These are phyloP conservation scores for Aspergillus texensis DNA, from an alignment of 2,329 filamentous ascomycete genomes.

Conservation along the genomic window DNA sequence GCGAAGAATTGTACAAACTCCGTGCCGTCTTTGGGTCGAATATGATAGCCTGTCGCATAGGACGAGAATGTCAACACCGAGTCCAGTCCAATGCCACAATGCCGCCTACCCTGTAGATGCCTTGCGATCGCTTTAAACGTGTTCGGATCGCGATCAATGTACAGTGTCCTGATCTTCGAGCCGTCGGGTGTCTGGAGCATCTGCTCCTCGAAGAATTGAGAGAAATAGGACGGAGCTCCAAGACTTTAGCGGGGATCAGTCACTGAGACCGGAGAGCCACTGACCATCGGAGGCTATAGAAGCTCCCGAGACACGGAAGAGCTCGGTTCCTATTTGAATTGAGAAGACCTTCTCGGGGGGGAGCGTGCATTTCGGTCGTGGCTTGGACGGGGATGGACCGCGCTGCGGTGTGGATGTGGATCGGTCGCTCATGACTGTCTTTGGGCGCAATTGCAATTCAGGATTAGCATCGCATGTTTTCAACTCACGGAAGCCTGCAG, in stretches of 20 bases:
- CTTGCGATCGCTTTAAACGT: slow-evolving; percentile 89
- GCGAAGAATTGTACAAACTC: slow-evolving; percentile 93
- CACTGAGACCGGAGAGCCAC: slow-evolving; percentile 29
- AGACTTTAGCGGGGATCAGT: slow-evolving; percentile 47
- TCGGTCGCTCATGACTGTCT: slow-evolving; percentile 1
- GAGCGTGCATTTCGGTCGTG: slow-evolving; percentile 33
- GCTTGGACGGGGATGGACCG: background rate
- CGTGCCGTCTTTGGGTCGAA: slow-evolving; percentile 75
- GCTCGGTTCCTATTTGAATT: slow-evolving; percentile 69
- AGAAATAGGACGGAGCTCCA: slow-evolving; percentile 93
- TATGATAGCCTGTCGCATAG: slow-evolving; percentile 69
- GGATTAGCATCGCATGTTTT: background rate
- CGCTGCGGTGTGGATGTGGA: background rate
- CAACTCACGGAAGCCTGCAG: too few relatives aligned
- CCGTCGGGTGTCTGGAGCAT: slow-evolving; percentile 65
- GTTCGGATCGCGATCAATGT: slow-evolving; percentile 89
- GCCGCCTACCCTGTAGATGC: slow-evolving; percentile 71
- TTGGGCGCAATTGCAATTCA: background rate
- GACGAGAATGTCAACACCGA: background rate
- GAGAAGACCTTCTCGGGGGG: slow-evolving; percentile 67
- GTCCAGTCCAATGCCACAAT: background rate
- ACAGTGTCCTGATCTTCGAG: slow-evolving; percentile 72
- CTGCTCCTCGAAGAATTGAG: slow-evolving; percentile 88
- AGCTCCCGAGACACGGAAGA: slow-evolving; percentile 70
- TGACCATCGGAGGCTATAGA: slow-evolving; percentile 73